These are phyloP conservation scores for Hibiscus tridactylites DNA, from an alignment of 345 rosid species.

Conservation along the genomic window DNA sequence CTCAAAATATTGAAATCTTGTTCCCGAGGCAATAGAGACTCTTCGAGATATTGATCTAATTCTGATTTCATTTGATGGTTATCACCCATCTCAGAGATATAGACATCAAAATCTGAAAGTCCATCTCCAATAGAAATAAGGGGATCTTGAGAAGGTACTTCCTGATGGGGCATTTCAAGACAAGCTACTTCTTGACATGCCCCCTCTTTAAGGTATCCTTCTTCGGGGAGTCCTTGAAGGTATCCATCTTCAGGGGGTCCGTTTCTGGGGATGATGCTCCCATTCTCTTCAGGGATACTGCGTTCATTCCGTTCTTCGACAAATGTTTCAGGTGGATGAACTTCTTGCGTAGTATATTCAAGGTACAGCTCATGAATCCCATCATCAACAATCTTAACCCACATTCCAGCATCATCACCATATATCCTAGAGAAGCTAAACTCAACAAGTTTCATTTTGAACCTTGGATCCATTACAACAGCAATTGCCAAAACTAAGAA, in stretches of 20 bases:
- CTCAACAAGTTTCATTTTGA: constrained; percentile 83
- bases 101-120: constrained; percentile 71
- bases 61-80: constrained; percentile 58
- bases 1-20: constrained; percentile 68
- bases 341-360: constrained; percentile 42
- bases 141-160: constrained; percentile 41
- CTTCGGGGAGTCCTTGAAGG: constrained; percentile 3
- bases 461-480: constrained; percentile 91
- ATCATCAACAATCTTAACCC: constrained; percentile 64
- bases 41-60: constrained; percentile 80
- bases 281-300: background rate
- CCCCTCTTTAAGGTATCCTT: constrained; percentile 20
- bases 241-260: constrained; percentile 25
- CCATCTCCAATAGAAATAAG: constrained; percentile 63
- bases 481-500: constrained; percentile 67
- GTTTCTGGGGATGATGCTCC: background rate
- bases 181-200: constrained; percentile 3
- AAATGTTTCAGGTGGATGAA: constrained; percentile 30
- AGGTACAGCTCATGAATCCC: constrained; percentile 65
- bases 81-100: constrained; percentile 54
- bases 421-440: constrained; percentile 67
- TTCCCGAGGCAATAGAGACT: constrained; percentile 59
- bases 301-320: constrained; percentile 30
- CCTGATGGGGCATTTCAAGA: background rate
- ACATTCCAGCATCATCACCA: constrained; percentile 69